These are phyloP conservation scores for Fusarium sp. DNA, from an alignment of 2,329 filamentous ascomycete genomes.

Conservation along the genomic window DNA sequence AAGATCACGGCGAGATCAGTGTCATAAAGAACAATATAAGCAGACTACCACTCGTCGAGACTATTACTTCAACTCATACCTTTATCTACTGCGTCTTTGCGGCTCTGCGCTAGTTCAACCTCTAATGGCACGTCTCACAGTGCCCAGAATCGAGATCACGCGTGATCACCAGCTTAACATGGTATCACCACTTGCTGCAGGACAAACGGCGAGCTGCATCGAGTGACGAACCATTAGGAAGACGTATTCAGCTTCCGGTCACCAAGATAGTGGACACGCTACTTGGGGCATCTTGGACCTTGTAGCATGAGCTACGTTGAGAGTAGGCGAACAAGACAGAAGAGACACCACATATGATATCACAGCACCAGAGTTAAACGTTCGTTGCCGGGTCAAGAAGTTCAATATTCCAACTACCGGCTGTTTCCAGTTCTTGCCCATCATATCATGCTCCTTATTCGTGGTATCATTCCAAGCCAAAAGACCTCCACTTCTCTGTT, in stretches of 20 bases:
- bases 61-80: not conserved
- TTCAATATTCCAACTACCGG: constrained; percentile 28
- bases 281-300: not conserved
- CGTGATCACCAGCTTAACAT: not conserved
- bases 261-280: not conserved
- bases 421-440: constrained; percentile 15
- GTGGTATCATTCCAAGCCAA: constrained; percentile 48
- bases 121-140: constrained; percentile 25
- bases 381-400: constrained; percentile 8
- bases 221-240: constrained; percentile 4
- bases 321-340: not conserved
- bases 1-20: not conserved
- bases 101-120: constrained; percentile 7
- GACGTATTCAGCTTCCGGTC: not conserved
- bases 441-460: constrained; percentile 45
- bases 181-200: constrained; percentile 13
- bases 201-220: constrained; percentile 18
- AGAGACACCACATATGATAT: not conserved
- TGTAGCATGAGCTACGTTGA: not conserved
- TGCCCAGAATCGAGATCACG: constrained; percentile 1
- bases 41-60: not conserved
- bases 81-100: not conserved
- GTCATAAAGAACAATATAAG: not conserved
- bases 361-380: not conserved
- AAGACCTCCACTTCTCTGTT: constrained; percentile 16